These are phyloP conservation scores for Amphicarpaea edgeworthii DNA, from an alignment of 306 rosid species.

Conservation along the genomic window DNA sequence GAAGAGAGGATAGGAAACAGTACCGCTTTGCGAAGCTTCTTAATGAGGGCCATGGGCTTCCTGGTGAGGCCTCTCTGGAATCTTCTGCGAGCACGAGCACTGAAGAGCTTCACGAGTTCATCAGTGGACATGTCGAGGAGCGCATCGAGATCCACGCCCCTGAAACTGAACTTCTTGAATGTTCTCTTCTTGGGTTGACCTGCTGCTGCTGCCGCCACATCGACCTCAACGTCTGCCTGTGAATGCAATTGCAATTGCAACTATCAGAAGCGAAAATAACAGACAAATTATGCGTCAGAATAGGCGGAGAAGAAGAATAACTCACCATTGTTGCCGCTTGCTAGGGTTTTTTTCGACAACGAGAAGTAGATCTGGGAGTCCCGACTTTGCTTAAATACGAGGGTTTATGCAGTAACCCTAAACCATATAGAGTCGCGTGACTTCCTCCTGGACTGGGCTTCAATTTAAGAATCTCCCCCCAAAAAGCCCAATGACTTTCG, in stretches of 20 bases:
- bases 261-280: background rate
- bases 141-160: slow-evolving; percentile 88
- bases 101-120: slow-evolving; percentile 86
- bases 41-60: slow-evolving; percentile 94
- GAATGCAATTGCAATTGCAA: background rate
- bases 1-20: background rate
- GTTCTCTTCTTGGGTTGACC: slow-evolving; percentile 91
- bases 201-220: slow-evolving; percentile 58
- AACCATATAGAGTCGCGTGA: background rate
- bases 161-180: slow-evolving; percentile 91
- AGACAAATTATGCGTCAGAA: background rate
- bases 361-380: background rate
- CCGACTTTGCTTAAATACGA: background rate
- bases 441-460: slow-evolving; percentile 6
- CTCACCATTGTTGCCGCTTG: slow-evolving; percentile 31
- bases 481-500: background rate
- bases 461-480: no score
- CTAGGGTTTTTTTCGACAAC: slow-evolving; percentile 21
- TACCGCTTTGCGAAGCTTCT: slow-evolving; percentile 98
- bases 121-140: slow-evolving; percentile 93
- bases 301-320: background rate
- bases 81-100: slow-evolving; percentile 93
- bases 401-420: background rate
- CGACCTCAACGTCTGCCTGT: slow-evolving; percentile 82
- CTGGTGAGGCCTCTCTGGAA: slow-evolving; percentile 92